Evolutionary conservation across 768 basidiomycete species (phyloP).

Genomic region (Sarcodon aspratus): DNA sequence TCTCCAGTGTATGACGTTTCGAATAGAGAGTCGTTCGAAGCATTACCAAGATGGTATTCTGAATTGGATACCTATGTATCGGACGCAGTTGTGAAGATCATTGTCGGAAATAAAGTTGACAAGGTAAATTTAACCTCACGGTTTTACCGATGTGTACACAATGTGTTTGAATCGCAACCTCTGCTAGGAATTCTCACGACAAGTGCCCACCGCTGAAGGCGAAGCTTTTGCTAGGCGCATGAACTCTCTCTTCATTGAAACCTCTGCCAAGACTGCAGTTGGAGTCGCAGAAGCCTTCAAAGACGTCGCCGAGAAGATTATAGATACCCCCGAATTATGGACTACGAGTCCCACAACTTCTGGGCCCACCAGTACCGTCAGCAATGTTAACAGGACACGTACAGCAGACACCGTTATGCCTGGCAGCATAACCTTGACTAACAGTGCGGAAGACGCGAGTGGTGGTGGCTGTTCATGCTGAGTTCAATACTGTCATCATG

Average conservation of each 20-base stretch:
- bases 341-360: conserved; percentile 20
- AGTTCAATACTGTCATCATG: background rate
- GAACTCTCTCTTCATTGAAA: conserved; percentile 82
- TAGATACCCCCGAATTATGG: conserved; percentile 82
- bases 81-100: conserved; percentile 79
- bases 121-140: conserved; percentile 36
- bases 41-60: conserved; percentile 84
- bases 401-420: conserved; percentile 23
- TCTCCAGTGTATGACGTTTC: conserved; percentile 86
- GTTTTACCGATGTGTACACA: background rate
- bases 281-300: conserved; percentile 70
- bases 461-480: conserved; percentile 24
- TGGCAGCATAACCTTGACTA: conserved; percentile 26
- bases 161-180: background rate
- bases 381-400: conserved; percentile 3
- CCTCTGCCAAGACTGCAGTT: conserved; percentile 84
- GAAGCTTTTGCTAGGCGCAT: conserved; percentile 72
- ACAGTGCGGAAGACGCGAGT: conserved; percentile 7
- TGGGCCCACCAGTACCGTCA: conserved; percentile 4
- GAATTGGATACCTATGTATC: conserved; percentile 93
- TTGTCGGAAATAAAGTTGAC: conserved; percentile 93
- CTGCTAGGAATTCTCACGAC: conserved; percentile 75
- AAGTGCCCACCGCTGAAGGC: conserved; percentile 74
- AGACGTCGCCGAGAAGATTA: conserved; percentile 70
- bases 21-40: conserved; percentile 86